Conservation (phyloP, 331 rosid species). For the Telfairia occidentalis region DNA sequence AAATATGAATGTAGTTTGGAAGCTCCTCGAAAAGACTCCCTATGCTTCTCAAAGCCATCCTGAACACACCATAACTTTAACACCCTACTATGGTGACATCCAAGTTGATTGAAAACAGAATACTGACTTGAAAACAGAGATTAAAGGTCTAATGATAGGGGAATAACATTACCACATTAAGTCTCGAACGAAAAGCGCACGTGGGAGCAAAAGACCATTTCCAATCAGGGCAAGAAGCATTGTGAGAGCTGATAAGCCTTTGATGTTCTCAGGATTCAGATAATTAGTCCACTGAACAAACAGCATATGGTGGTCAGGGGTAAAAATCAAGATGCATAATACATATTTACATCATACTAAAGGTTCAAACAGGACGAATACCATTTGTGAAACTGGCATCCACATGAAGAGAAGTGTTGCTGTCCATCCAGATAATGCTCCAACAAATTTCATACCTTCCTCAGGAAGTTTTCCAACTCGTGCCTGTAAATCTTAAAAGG, state of each 20-base stretch:
- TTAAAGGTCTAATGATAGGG: neutral
- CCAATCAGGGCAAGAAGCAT: constrained; percentile 94
- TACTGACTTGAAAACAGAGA: neutral
- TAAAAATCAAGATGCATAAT: constrained; percentile 7
- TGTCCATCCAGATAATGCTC: constrained; percentile 91
- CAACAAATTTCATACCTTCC: constrained; percentile 65
- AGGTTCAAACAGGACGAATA: constrained; percentile 17
- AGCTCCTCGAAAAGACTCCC: neutral
- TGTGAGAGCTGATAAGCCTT: constrained; percentile 84
- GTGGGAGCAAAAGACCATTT: constrained; percentile 87
- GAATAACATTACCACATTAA: constrained; percentile 68
- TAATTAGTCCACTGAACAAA: constrained; percentile 86
- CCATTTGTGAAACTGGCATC: constrained; percentile 98
- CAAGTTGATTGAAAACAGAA: neutral
- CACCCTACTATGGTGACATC: neutral
- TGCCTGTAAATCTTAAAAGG: constrained; percentile 45
- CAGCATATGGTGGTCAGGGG: constrained; percentile 11
- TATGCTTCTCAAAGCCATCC: neutral
- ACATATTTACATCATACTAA: constrained; percentile 6
- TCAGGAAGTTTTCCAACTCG: constrained; percentile 68
- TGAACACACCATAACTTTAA: neutral
- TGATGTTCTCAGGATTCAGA: constrained; percentile 89
- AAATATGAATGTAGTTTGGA: neutral
- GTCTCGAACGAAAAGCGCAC: constrained; percentile 77
- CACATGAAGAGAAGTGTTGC: constrained; percentile 98